phyloP scores from a whole-genome alignment of 352 stramenopile species.

The Phytopythium aichiense region DNA sequence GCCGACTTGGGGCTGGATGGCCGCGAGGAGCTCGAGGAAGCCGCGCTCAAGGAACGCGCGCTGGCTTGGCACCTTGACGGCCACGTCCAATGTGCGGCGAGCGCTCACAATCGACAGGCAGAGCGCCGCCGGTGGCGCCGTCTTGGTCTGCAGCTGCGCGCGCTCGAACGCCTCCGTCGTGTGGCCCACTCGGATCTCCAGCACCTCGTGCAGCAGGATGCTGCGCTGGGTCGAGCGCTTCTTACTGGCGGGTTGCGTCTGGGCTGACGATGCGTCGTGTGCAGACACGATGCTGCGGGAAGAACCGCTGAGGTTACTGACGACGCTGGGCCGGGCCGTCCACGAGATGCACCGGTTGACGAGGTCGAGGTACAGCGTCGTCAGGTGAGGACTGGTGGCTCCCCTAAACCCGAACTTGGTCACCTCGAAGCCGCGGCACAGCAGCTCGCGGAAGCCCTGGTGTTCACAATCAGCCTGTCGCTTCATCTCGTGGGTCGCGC shows the following conservation, averaged over 20 bases:
- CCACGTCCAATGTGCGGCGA: constrained; percentile 62
- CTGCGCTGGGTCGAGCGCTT: constrained; percentile 6
- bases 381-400: constrained; percentile 35
- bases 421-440: constrained; percentile 55
- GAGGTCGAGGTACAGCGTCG: constrained; percentile 55
- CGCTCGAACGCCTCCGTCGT: constrained; percentile 44
- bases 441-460: constrained; percentile 62
- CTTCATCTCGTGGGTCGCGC: constrained; percentile 18
- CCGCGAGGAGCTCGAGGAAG: constrained; percentile 29
- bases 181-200: constrained; percentile 48
- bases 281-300: background rate
- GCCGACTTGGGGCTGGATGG: background rate
- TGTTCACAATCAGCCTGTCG: constrained; percentile 48
- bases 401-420: constrained; percentile 54
- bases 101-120: constrained; percentile 62
- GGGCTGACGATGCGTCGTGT: background rate
- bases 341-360: constrained; percentile 44
- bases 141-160: constrained; percentile 18
- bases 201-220: constrained; percentile 48
- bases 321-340: constrained; percentile 27
- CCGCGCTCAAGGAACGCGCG: constrained; percentile 54
- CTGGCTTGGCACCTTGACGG: constrained; percentile 39
- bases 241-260: background rate
- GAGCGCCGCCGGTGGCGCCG: constrained; percentile 15
- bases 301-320: background rate